These are phyloP conservation scores for Tricholoma flavovirens DNA, from an alignment of 768 basidiomycete genomes.

Conservation along the genomic window DNA sequence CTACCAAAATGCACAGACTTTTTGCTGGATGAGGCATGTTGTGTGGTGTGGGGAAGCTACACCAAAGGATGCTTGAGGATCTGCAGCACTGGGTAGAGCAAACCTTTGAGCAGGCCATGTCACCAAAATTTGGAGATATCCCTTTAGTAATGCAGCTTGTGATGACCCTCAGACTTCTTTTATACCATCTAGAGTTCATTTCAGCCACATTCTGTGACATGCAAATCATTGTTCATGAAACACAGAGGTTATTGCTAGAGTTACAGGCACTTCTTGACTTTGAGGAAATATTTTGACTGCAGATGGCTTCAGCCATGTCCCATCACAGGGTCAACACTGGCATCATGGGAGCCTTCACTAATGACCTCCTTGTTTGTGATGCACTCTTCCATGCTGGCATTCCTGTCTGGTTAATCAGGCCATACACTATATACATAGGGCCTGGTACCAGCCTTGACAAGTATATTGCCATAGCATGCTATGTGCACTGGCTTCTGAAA, in stretches of 20 bases:
- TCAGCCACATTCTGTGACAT: too few relatives aligned
- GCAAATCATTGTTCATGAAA: too few relatives aligned
- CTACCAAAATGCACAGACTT: not conserved
- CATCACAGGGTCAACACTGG: not conserved
- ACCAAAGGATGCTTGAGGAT: not conserved
- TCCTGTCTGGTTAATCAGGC: too few relatives aligned
- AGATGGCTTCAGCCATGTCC: too few relatives aligned
- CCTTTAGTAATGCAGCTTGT: too few relatives aligned
- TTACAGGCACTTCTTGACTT: not conserved
- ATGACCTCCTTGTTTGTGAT: not conserved
- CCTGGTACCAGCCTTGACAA: not conserved
- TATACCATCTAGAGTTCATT: too few relatives aligned
- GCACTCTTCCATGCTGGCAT: too few relatives aligned
- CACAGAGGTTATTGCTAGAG: too few relatives aligned
- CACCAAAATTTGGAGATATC: not conserved
- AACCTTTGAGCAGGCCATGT: not conserved
- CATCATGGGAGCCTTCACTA: constrained; percentile 3
- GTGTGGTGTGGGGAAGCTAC: not conserved
- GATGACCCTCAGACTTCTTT: too few relatives aligned
- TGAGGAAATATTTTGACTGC: too few relatives aligned
- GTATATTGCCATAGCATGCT: not conserved
- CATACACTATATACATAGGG: not conserved
- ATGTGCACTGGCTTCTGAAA: not conserved
- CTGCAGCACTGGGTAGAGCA: not conserved
- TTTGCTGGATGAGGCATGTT: not conserved